Evolutionary conservation across 1,139 yeast genomes (phyloP), one percentile per base, ranked within the genome.

Genomic region (Yamadazyma epiphylla): DNA sequence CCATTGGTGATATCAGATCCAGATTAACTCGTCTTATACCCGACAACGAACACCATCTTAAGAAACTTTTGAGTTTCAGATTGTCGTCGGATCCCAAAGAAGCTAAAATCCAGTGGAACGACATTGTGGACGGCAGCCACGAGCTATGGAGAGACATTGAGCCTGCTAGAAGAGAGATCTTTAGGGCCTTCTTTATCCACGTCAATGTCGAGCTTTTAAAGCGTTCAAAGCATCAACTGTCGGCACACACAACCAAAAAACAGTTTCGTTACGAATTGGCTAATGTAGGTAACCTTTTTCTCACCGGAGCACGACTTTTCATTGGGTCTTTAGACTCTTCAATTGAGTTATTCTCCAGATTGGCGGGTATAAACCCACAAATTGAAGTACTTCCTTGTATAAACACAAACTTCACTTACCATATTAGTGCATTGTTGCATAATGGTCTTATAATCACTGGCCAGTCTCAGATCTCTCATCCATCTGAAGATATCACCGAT

Each of bases 391-490:
- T 86, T 9, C 95, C 96, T 0, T 87, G 95, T 38, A 64, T 88
- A 23, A 86, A 83, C 48, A 84, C 95, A 12, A 85, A 81, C 46
- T 85, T 83, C 57, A 80, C 89, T 13, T 86, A 86, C 43, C 95
- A 88, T 49, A 88, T 89, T 13, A 80, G 94, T 35, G 96, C 96
- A 0, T 46, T 74, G 22, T 61, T 89, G 24, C 63, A 65, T 23
- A 75, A 86, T 53, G 95, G 94, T 1, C 63, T 74, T 5, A 64
- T 83, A 3, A 82, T 89, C 22, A 83, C 94, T 0, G 97, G 97
- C n/a, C 97, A 89, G 53, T 82, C 94, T 3, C 95, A 88, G 48
- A 89, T 89, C 6, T 87, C 96, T 0, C 97, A 89, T 55, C 96
- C 96, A 2, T 61, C 70, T 7, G 51, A 48, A 15, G 41, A 38